Conservation (phyloP, 2,329 filamentous ascomycete genomes). For the Fusarium scirpi region DNA sequence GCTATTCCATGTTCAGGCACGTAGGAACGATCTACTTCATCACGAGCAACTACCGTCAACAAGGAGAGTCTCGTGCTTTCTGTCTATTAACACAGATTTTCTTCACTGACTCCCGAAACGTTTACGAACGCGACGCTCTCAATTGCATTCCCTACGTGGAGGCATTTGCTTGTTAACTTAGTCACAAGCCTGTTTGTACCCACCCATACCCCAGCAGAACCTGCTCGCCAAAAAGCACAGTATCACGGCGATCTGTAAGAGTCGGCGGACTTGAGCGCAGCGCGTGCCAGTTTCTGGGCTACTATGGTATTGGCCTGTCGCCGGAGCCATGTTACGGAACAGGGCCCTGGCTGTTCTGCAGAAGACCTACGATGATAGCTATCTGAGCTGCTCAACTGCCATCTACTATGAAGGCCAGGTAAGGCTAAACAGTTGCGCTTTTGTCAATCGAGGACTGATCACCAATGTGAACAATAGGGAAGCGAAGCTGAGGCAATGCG, state of each 20-base stretch:
- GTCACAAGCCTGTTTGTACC: constrained; percentile 21
- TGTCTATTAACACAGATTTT: constrained; percentile 3
- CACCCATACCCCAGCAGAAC: constrained; percentile 3
- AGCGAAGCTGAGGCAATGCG: constrained; percentile 91
- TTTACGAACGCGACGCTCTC: not conserved
- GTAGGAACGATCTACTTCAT: constrained; percentile 33
- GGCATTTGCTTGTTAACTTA: constrained; percentile 1
- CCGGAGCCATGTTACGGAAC: constrained; percentile 64
- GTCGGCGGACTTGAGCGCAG: constrained; percentile 38
- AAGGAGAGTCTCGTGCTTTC: constrained; percentile 2
- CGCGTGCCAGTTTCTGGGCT: constrained; percentile 41
- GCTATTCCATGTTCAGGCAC: constrained; percentile 25
- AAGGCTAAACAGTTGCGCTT: constrained; percentile 36
- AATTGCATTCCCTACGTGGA: constrained; percentile 6
- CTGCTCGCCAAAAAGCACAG: constrained; percentile 16
- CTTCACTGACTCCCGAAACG: not conserved
- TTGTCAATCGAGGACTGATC: constrained; percentile 19
- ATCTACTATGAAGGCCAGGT: constrained; percentile 97
- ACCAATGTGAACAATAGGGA: constrained; percentile 67
- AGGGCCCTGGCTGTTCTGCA: constrained; percentile 79
- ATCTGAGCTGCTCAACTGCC: constrained; percentile 92
- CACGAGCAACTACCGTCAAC: constrained; percentile 31
- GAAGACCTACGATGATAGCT: constrained; percentile 98
- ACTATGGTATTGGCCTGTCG: constrained; percentile 44
- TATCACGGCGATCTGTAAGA: not conserved